Evolutionary conservation across 2,329 filamentous ascomycete genomes (phyloP).

Genomic region (Epichloe aotearoae): DNA sequence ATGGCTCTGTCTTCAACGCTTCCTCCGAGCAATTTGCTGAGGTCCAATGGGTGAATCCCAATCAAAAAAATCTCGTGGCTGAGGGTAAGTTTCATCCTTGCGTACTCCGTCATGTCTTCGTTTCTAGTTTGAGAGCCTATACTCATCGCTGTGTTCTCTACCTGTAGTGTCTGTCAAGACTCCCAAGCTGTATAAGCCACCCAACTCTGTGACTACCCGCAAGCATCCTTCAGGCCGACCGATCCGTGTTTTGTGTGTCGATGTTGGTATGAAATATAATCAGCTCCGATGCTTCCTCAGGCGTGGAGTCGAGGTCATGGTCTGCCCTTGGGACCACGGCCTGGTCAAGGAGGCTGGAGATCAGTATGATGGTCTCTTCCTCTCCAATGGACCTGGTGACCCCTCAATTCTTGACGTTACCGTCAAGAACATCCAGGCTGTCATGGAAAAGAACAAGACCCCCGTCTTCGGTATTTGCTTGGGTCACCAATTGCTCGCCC

Average conservation of each 20-base stretch:
- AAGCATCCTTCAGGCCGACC: slow-evolving; percentile 80
- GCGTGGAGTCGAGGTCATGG: slow-evolving; percentile 83
- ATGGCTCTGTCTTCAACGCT: slow-evolving; percentile 16
- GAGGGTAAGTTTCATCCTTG: slow-evolving; percentile 56
- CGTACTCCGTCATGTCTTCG: slow-evolving; percentile 7
- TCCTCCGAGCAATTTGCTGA: slow-evolving; percentile 50
- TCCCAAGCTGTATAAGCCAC: slow-evolving; percentile 75
- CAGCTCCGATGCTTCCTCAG: slow-evolving; percentile 87
- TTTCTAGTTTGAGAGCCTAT: slow-evolving; percentile 15
- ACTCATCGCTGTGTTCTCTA: slow-evolving; percentile 17
- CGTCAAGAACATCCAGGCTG: slow-evolving; percentile 63
- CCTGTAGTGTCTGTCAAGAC: slow-evolving; percentile 71
- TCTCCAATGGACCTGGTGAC: slow-evolving; percentile 96
- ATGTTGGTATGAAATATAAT: slow-evolving; percentile 98
- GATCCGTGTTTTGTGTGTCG: slow-evolving; percentile 79
- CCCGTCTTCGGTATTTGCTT: slow-evolving; percentile 95
- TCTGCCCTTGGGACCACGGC: slow-evolving; percentile 94
- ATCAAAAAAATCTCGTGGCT: slow-evolving; percentile 81
- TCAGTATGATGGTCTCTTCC: slow-evolving; percentile 91
- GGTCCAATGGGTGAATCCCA: slow-evolving; percentile 83
- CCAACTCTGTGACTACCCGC: slow-evolving; percentile 54
- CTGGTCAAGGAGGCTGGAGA: slow-evolving; percentile 63
- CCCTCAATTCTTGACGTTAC: slow-evolving; percentile 73
- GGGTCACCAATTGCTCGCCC: slow-evolving; percentile 87
- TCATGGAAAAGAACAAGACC: slow-evolving; percentile 64